These are phyloP conservation scores for Saccharomycopsis fibuligera DNA, from an alignment of 805 yeast species.

Conservation along the genomic window DNA sequence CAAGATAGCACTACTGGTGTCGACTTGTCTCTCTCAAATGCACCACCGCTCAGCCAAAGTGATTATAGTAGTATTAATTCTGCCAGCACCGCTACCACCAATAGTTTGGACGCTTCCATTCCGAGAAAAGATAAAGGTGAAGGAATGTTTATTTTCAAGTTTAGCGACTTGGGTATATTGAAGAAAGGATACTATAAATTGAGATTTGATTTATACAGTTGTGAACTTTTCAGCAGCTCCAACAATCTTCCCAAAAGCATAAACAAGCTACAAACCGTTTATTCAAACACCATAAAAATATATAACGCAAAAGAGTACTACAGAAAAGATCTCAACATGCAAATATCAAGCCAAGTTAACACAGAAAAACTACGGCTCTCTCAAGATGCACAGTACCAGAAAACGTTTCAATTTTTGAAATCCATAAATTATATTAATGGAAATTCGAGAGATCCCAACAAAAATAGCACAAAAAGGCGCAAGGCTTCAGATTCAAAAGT, in stretches of 20 bases:
- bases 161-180: constrained; percentile 12
- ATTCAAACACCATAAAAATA: background rate
- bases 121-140: background rate
- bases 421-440: background rate
- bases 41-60: too few species aligned
- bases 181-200: constrained; percentile 14
- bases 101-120: background rate
- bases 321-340: background rate
- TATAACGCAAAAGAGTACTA: constrained; percentile 5
- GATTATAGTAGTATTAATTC: background rate
- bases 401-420: background rate
- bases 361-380: background rate
- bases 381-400: background rate
- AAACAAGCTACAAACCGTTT: background rate
- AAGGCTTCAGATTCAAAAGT: too few species aligned
- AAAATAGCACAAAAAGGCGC: too few species aligned
- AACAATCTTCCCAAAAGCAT: background rate
- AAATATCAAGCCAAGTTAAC: background rate
- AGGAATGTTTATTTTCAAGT: constrained; percentile 13
- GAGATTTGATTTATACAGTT: constrained; percentile 13
- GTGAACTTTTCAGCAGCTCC: background rate
- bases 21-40: too few species aligned
- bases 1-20: too few species aligned
- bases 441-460: too few species aligned
- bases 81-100: background rate